A percentile compares a stretch with the other conserved stretches of the same genome.
phyloP scores from a whole-genome alignment of 805 yeast species.

The Yarrowia sp. region DNA sequence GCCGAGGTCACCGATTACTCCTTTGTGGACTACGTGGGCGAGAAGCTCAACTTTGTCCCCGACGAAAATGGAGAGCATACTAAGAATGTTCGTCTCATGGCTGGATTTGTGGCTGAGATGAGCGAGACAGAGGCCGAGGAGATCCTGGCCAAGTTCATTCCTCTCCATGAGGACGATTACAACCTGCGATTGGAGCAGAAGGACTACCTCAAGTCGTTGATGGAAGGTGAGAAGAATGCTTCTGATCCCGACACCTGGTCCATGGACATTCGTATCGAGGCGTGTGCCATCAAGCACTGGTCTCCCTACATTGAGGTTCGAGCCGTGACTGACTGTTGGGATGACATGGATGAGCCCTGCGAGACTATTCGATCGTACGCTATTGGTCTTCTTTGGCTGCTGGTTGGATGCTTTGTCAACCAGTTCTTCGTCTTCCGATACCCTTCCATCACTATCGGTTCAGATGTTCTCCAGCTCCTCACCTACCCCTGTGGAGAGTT shows the following conservation, averaged over 20 bases:
- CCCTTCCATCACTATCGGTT: conserved; percentile 60
- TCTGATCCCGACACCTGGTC: not conserved
- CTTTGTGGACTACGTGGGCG: conserved; percentile 2
- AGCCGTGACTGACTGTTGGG: conserved; percentile 56
- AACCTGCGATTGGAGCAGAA: conserved; percentile 4
- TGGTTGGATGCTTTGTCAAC: conserved; percentile 64
- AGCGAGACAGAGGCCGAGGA: not conserved
- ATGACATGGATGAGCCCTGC: conserved; percentile 49
- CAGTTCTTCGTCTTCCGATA: conserved; percentile 63
- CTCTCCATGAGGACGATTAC: conserved; percentile 18
- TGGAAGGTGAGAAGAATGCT: not conserved
- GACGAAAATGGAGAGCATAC: conserved; percentile 1
- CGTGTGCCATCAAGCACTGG: conserved; percentile 52
- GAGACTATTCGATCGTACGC: conserved; percentile 63
- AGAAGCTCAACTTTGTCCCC: conserved; percentile 10
- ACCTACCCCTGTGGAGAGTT: conserved; percentile 65
- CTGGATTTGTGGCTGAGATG: not conserved
- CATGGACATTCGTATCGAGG: conserved; percentile 49
- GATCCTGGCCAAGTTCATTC: conserved; percentile 11
- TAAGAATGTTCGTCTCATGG: conserved; percentile 14
- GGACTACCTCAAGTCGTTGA: not conserved
- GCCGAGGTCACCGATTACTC: conserved; percentile 1
- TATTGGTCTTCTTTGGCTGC: conserved; percentile 59
- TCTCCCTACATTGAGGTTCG: conserved; percentile 68
- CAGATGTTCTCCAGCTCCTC: conserved; percentile 64